A percentile compares a stretch with the other conserved stretches of the same genome.
Evolutionary conservation across 2,329 filamentous ascomycete genomes (phyloP).

Genomic region (Botrytis hyacinthi): DNA sequence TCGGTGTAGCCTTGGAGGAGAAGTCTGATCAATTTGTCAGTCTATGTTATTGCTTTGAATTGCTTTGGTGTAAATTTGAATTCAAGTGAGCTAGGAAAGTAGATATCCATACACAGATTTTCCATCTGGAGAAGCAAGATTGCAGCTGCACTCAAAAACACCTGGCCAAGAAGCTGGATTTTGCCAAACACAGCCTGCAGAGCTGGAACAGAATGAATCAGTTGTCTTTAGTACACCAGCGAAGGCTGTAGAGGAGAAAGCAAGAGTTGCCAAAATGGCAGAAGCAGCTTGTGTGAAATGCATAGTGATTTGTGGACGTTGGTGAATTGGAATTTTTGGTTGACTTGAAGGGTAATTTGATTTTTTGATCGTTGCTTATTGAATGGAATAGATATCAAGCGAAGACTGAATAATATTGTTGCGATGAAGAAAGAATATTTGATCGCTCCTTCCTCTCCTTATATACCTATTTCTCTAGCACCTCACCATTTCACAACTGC

Average conservation of each 20-base stretch:
- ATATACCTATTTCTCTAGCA: background rate
- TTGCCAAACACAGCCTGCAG: slow-evolving; percentile 6
- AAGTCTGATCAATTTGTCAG: background rate
- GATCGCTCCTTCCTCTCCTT: slow-evolving; percentile 3
- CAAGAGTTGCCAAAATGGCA: slow-evolving; percentile 15
- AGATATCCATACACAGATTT: background rate
- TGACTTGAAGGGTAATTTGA: background rate
- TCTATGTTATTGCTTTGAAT: background rate
- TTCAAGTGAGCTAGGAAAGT: background rate
- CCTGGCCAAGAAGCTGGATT: background rate
- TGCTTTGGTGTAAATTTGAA: background rate
- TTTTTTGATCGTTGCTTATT: background rate
- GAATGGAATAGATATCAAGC: background rate
- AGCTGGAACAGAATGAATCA: background rate
- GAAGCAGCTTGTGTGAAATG: slow-evolving; percentile 7
- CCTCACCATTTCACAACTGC: background rate
- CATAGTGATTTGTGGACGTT: background rate
- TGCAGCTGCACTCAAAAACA: slow-evolving; percentile 15
- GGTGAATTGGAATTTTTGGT: background rate
- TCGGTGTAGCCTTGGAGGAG: slow-evolving; percentile 5
- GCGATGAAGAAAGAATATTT: slow-evolving; percentile 5
- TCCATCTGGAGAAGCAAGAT: background rate
- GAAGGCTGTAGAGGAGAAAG: slow-evolving; percentile 5
- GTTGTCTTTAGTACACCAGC: background rate
- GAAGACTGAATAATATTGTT: slow-evolving; percentile 7